phyloP scores from a whole-genome alignment of 2,329 filamentous ascomycete species.

The Colletotrichum australisinense region DNA sequence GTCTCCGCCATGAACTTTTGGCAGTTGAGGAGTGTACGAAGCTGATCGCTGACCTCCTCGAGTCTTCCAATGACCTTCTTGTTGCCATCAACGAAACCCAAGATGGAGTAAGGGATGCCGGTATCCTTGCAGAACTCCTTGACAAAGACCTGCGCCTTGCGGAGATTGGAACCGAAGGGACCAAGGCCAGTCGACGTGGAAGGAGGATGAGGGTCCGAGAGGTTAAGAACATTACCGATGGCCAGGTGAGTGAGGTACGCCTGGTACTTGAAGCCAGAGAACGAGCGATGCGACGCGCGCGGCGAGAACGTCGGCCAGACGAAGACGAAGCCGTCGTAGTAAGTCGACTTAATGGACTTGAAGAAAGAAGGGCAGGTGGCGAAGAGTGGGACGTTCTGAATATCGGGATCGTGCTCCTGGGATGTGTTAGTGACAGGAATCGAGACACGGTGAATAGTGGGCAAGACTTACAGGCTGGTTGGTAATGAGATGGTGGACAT shows the following conservation, averaged over 20 bases:
- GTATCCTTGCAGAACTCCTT: slow-evolving; percentile 74
- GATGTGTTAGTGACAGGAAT: slow-evolving; percentile 28
- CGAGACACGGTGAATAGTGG: background rate
- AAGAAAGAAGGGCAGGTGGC: slow-evolving; percentile 75
- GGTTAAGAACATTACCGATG: no score
- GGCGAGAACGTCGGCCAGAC: slow-evolving; percentile 72
- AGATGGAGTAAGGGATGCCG: slow-evolving; percentile 70
- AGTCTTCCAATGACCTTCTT: slow-evolving; percentile 60
- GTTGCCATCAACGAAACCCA: slow-evolving; percentile 73
- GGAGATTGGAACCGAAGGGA: no score
- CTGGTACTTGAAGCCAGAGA: slow-evolving; percentile 70
- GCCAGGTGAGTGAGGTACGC: no score
- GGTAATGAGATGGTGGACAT: slow-evolving; percentile 75
- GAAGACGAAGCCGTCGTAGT: slow-evolving; percentile 72
- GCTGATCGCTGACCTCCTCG: slow-evolving; percentile 70
- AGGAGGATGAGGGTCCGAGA: no score
- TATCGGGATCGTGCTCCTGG: slow-evolving; percentile 67
- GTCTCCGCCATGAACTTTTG: slow-evolving; percentile 62
- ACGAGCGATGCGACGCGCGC: no score
- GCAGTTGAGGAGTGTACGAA: slow-evolving; percentile 69
- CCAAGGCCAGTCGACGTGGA: no score
- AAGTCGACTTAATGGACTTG: slow-evolving; percentile 70
- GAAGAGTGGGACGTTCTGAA: slow-evolving; percentile 77
- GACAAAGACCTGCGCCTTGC: slow-evolving; percentile 69
- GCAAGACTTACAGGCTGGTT: slow-evolving; percentile 64